phyloP scores from a whole-genome alignment of 2,329 filamentous ascomycete genomes.

The Exophiala spinifera region DNA sequence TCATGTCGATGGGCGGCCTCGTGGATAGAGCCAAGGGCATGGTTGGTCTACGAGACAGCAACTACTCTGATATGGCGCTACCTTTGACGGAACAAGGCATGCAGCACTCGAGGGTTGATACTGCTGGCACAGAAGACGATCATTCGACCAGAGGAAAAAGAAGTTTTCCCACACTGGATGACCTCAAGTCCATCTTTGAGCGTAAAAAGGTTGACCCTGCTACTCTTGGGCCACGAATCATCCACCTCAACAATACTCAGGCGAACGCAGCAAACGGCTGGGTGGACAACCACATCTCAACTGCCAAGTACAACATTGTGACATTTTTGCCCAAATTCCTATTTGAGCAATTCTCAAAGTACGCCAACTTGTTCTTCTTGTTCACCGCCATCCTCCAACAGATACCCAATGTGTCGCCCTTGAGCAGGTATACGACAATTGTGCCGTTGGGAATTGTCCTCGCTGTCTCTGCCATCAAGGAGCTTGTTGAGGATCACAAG shows the following conservation, averaged over 20 bases:
- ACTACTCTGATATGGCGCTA: constrained; percentile 97
- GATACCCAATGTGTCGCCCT: constrained; percentile 90
- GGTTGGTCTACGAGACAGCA: constrained; percentile 73
- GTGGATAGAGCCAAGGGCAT: constrained; percentile 85
- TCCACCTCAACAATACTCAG: constrained; percentile 93
- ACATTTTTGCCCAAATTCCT: constrained; percentile 97
- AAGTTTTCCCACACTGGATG: constrained; percentile 62
- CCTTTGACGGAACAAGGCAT: constrained; percentile 78
- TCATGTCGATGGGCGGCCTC: constrained; percentile 78
- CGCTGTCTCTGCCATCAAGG: constrained; percentile 91
- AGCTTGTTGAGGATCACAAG: constrained; percentile 89
- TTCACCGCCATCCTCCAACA: constrained; percentile 94
- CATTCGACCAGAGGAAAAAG: constrained; percentile 49
- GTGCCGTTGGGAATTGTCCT: constrained; percentile 88
- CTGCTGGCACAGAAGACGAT: constrained; percentile 41
- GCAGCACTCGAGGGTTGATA: constrained; percentile 47
- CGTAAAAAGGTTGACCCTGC: constrained; percentile 81
- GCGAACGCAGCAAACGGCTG: constrained; percentile 88
- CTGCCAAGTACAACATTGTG: constrained; percentile 90
- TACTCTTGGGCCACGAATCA: constrained; percentile 84
- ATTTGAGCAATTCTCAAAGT: constrained; percentile 98
- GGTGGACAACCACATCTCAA: constrained; percentile 94
- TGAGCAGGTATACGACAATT: constrained; percentile 93
- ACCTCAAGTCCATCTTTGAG: constrained; percentile 91
- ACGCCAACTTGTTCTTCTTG: constrained; percentile 98